Evolutionary conservation across 1,284 basidiomycete genomes (phyloP).

Genomic region (Heterobasidion occidentale): DNA sequence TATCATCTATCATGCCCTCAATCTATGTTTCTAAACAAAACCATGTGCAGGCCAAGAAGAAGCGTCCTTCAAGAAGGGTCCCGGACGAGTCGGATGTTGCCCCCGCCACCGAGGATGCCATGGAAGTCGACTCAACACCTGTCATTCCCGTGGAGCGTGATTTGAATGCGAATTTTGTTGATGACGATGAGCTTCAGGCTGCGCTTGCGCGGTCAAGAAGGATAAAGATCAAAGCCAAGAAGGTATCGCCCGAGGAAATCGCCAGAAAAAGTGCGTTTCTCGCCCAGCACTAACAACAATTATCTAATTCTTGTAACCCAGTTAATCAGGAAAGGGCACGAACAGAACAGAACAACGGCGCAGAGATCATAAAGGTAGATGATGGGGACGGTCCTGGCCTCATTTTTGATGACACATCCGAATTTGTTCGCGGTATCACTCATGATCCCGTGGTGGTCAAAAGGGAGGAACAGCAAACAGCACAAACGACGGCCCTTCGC

Average conservation of each 20-base stretch:
- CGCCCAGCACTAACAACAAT: not conserved
- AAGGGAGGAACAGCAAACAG: conserved; percentile 34
- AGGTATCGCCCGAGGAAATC: conserved; percentile 78
- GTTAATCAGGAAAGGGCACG: conserved; percentile 60
- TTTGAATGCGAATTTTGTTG: conserved; percentile 84
- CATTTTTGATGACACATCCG: conserved; percentile 94
- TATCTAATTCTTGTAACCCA: conserved; percentile 21
- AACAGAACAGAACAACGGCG: conserved; percentile 37
- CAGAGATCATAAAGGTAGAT: conserved; percentile 42
- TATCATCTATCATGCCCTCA: not conserved
- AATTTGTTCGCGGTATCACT: conserved; percentile 90
- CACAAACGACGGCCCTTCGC: conserved; percentile 27
- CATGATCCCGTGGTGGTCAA: conserved; percentile 51
- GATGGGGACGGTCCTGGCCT: conserved; percentile 52
- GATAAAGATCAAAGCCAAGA: conserved; percentile 74
- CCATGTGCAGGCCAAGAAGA: conserved; percentile 81
- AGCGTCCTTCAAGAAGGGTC: conserved; percentile 66
- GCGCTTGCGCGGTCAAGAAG: conserved; percentile 83
- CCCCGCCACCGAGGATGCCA: conserved; percentile 30
- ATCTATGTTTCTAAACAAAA: conserved; percentile 5
- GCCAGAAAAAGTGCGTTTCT: conserved; percentile 65
- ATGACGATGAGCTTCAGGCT: conserved; percentile 97
- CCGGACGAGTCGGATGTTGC: conserved; percentile 55
- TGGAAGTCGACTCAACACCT: conserved; percentile 74
- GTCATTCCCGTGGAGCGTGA: conserved; percentile 56